phyloP scores from a whole-genome alignment of 371 early-diverging fungal genomes.

The Conidiobolus incongruus region DNA sequence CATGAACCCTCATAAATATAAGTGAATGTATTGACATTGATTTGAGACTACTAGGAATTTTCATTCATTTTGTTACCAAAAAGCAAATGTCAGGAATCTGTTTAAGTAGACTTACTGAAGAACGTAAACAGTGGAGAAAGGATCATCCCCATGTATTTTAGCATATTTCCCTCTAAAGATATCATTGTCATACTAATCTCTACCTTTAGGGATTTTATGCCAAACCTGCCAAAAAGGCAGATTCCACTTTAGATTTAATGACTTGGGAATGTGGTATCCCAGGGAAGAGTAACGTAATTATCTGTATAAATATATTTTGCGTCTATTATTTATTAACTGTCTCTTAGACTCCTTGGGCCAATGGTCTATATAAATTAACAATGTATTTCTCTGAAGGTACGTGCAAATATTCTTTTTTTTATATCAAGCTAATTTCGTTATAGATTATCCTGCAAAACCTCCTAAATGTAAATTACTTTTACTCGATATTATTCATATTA shows the following conservation, averaged over 20 bases:
- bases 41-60: no score
- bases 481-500: not conserved
- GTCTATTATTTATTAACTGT: no score
- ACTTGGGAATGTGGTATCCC: constrained; percentile 91
- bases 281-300: constrained; percentile 38
- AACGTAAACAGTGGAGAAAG: constrained; percentile 93
- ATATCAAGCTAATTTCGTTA: not conserved
- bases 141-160: constrained; percentile 69
- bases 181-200: not conserved
- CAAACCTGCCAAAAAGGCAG: constrained; percentile 60
- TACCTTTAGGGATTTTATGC: constrained; percentile 60
- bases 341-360: constrained; percentile 80
- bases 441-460: constrained; percentile 64
- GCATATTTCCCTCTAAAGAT: not conserved
- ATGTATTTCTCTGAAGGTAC: constrained; percentile 79
- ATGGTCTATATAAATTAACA: constrained; percentile 78
- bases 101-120: constrained; percentile 64
- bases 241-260: constrained; percentile 66
- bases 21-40: no score
- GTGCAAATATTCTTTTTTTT: no score
- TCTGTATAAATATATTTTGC: not conserved
- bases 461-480: constrained; percentile 61
- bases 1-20: no score
- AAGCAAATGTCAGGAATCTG: constrained; percentile 53
- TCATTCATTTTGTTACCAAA: no score